These are phyloP conservation scores for Rhodotorula mucilaginosa DNA, from an alignment of 1,284 basidiomycete genomes.

Conservation along the genomic window DNA sequence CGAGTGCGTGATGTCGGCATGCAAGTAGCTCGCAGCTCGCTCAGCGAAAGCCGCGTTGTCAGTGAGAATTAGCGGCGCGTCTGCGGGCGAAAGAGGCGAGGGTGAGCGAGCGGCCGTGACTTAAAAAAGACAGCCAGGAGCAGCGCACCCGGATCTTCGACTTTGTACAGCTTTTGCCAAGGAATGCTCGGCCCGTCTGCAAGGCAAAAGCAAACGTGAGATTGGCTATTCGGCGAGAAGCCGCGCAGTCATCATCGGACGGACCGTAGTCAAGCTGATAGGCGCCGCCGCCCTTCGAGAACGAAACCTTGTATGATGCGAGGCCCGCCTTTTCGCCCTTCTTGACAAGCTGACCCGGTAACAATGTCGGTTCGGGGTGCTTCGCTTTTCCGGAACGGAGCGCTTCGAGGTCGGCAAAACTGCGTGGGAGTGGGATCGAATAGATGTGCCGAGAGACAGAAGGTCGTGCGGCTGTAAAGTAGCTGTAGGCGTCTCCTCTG, in stretches of 20 bases:
- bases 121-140: constrained; percentile 23
- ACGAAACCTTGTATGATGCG: constrained; percentile 47
- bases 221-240: too few relatives aligned
- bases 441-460: constrained; percentile 80
- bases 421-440: constrained; percentile 63
- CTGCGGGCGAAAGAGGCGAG: constrained; percentile 47
- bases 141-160: constrained; percentile 59
- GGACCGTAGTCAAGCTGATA: constrained; percentile 65
- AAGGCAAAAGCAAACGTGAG: too few relatives aligned
- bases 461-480: constrained; percentile 82
- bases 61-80: constrained; percentile 64
- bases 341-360: constrained; percentile 60
- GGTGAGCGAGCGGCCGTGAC: too few relatives aligned
- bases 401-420: constrained; percentile 41
- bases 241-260: neutral
- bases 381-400: constrained; percentile 33
- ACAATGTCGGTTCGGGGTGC: constrained; percentile 54
- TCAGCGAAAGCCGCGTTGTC: constrained; percentile 70
- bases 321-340: neutral
- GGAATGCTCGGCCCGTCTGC: constrained; percentile 78
- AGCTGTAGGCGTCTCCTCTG: constrained; percentile 55
- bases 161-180: constrained; percentile 75
- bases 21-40: constrained; percentile 68
- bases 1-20: constrained; percentile 65
- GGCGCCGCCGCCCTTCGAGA: constrained; percentile 80